A percentile compares a stretch with the other conserved stretches of the same genome.
These are phyloP conservation scores for Suhomyces emberorum DNA, from an alignment of 805 yeast species.

Conservation along the genomic window DNA sequence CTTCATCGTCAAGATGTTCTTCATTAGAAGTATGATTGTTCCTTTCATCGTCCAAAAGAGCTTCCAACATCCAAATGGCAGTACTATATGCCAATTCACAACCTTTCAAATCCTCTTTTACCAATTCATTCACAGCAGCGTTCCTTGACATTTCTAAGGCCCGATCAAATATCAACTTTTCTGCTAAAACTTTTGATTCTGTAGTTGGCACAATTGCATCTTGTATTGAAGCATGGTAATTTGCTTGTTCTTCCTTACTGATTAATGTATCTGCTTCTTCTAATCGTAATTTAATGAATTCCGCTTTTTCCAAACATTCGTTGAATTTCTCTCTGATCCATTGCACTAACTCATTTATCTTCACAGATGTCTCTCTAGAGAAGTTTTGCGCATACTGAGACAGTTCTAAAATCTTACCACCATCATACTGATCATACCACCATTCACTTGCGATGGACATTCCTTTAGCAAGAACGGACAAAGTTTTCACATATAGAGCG, in stretches of 20 bases:
- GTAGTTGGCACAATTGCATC: constrained; percentile 1
- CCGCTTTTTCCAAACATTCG: constrained; percentile 86
- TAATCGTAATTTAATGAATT: constrained; percentile 59
- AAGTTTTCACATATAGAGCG: constrained; percentile 76
- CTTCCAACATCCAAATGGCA: constrained; percentile 93
- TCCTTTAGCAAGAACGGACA: constrained; percentile 78
- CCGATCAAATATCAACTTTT: constrained; percentile 84
- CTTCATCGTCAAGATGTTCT: constrained; percentile 64
- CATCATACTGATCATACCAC: constrained; percentile 61
- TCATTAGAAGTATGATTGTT: constrained; percentile 12
- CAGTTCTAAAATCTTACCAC: constrained; percentile 7
- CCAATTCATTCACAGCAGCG: constrained; percentile 86
- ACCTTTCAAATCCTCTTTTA: constrained; percentile 64
- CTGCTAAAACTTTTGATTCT: constrained; percentile 52
- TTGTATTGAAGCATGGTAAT: no score
- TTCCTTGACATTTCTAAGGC: constrained; percentile 90
- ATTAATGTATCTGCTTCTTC: constrained; percentile 46
- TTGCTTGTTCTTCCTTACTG: constrained; percentile 14
- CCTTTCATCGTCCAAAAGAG: constrained; percentile 57
- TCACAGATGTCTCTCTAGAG: constrained; percentile 28
- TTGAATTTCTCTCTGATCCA: constrained; percentile 90
- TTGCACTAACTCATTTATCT: constrained; percentile 72
- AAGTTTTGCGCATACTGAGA: not conserved
- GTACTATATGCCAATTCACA: constrained; percentile 90
- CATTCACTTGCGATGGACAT: constrained; percentile 84